Percentiles rank a stretch among this genome's conserved stretches.
phyloP scores from a whole-genome alignment of 2,329 filamentous ascomycete species.

The Ambrosiella xylebori region DNA sequence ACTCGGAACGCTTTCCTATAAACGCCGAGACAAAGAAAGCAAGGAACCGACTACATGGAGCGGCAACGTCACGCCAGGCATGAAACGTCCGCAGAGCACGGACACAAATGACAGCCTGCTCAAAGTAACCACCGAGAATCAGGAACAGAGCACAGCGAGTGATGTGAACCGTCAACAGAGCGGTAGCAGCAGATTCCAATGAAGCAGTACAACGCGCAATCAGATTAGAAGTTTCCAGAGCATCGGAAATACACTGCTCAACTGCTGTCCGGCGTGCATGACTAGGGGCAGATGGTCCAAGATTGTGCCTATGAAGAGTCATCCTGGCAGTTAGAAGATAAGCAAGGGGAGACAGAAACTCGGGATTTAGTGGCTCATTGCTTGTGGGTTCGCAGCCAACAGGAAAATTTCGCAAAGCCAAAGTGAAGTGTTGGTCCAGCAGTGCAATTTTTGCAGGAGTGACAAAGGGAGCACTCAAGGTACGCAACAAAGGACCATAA shows the following conservation, averaged over 20 bases:
- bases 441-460: slow-evolving; percentile 50
- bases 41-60: slow-evolving; percentile 64
- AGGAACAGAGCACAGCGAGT: slow-evolving; percentile 77
- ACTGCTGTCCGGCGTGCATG: slow-evolving; percentile 54
- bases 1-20: slow-evolving; percentile 34
- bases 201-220: slow-evolving; percentile 47
- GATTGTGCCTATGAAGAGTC: slow-evolving; percentile 73
- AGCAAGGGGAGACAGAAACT: slow-evolving; percentile 56
- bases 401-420: slow-evolving; percentile 61
- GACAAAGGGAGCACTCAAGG: slow-evolving; percentile 50
- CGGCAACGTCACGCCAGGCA: slow-evolving; percentile 52
- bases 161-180: slow-evolving; percentile 63
- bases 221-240: slow-evolving; percentile 62
- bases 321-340: slow-evolving; percentile 73
- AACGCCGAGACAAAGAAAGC: slow-evolving; percentile 63
- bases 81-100: slow-evolving; percentile 55
- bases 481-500: slow-evolving; percentile 55
- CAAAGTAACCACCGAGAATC: slow-evolving; percentile 55
- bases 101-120: slow-evolving; percentile 55
- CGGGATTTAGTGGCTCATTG: slow-evolving; percentile 51
- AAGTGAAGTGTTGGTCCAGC: slow-evolving; percentile 65
- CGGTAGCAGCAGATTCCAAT: slow-evolving; percentile 50
- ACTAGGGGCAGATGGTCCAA: slow-evolving; percentile 51
- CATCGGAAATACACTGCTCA: slow-evolving; percentile 56
- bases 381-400: slow-evolving; percentile 52